Percentiles rank a stretch among this genome's conserved stretches.
These are phyloP conservation scores for Toxicodendron radicans DNA, from an alignment of 345 rosid genomes.

Conservation along the genomic window DNA sequence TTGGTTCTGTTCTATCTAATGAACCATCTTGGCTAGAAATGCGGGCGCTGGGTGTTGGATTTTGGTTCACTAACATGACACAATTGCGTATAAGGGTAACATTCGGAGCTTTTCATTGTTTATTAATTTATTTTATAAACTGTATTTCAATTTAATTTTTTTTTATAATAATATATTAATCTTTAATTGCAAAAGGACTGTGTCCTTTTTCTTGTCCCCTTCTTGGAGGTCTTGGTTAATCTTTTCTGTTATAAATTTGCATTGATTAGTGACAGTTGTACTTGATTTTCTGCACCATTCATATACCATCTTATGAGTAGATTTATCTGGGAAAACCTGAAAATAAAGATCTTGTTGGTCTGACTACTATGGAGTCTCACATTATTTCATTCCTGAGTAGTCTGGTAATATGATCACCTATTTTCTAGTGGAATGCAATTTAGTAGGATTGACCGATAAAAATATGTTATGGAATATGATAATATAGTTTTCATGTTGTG, in stretches of 20 bases:
- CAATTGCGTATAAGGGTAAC: constrained; percentile 78
- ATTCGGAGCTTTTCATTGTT: constrained; percentile 5
- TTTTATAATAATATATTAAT: too few relatives aligned
- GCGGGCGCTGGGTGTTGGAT: constrained; percentile 81
- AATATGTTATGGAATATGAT: too few relatives aligned
- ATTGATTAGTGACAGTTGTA: not conserved
- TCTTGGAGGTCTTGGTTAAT: not conserved
- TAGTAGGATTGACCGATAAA: too few relatives aligned
- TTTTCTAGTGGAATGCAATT: too few relatives aligned
- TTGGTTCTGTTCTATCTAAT: constrained; percentile 57
- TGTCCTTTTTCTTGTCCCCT: not conserved
- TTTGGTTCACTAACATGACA: constrained; percentile 69
- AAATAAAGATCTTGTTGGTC: not conserved
- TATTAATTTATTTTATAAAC: not conserved
- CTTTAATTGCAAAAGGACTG: constrained; percentile 6
- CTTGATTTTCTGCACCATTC: constrained; percentile 11
- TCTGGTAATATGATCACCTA: not conserved
- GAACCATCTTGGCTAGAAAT: constrained; percentile 90
- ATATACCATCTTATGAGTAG: not conserved
- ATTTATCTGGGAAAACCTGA: not conserved
- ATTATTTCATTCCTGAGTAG: not conserved
- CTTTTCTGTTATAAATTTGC: constrained; percentile 7
- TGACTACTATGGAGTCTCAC: not conserved
- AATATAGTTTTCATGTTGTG: too few relatives aligned
- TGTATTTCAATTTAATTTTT: not conserved